Evolutionary conservation across 345 rosid species (phyloP), one percentile per base, ranked within the genome.

Genomic region (Populus davidiana): DNA sequence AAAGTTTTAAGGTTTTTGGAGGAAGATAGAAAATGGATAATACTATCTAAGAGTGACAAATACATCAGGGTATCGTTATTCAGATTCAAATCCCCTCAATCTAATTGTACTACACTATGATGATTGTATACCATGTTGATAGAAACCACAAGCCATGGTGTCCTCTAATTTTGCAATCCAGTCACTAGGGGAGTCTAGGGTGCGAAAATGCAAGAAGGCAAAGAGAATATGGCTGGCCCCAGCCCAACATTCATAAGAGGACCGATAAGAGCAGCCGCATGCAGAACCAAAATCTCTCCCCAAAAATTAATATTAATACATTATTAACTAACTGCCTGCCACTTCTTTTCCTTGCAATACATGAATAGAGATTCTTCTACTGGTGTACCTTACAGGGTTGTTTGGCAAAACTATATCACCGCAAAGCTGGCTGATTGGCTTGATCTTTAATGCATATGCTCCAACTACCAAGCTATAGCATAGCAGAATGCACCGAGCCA

Each of bases 281-380:
- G 29, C n/a, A 5, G 36, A 44, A n/a, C 62, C 79, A 13, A 31
- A 29, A 49, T 29, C 67, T 70, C 35, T 62, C 36, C 16, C 10
- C 35, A 62, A 70, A 50, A 75, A 75, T 75, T 75, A 75, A 52
- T n/a, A 49, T 23, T 59, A 44, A 35, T 31, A 18, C 13, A 1
- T 27, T 18, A 23, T 59, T 3, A 20, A 12, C 64, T 31, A 33
- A 12, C 50, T 6, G 2, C 73, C 69, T 23, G 75, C 80, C 7
- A 14, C 69, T 21, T 39, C 35, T 8, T 38, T 62, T 35, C 70
- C 38, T 12, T 39, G 36, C 52, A 39, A 62, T 36, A 23, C 68
- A 73, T 47, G 49, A 25, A 31, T 25, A 50, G 9, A 36, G 6
- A 17, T 33, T 23, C 62, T 43, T 66, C n/a, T 16, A 20, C 41